phyloP scores from a whole-genome alignment of 2,329 filamentous ascomycete species.

The Penicillium digitatum region DNA sequence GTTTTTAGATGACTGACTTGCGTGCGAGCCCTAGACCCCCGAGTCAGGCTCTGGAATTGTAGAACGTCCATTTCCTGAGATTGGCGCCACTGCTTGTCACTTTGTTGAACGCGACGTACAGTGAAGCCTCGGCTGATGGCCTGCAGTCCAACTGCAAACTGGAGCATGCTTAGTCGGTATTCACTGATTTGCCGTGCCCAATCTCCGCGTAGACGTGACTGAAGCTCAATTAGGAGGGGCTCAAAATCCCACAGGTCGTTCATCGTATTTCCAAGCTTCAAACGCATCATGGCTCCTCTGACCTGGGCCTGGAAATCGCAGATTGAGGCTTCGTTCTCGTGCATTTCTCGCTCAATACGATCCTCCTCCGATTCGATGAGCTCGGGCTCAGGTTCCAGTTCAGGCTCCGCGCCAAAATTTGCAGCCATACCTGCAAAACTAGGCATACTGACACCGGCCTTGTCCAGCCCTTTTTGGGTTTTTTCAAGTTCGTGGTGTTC shows the following conservation, averaged over 20 bases:
- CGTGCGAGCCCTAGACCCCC: conserved; percentile 49
- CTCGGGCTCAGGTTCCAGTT: conserved; percentile 66
- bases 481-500: conserved; percentile 96
- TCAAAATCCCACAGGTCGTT: conserved; percentile 85
- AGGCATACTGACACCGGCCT: conserved; percentile 90
- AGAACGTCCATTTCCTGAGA: conserved; percentile 68
- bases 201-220: conserved; percentile 81
- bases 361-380: conserved; percentile 85
- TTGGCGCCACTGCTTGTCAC: conserved; percentile 68
- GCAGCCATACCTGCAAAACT: conserved; percentile 97
- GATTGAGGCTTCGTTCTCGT: conserved; percentile 68
- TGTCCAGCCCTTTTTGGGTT: conserved; percentile 94
- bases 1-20: conserved; percentile 43
- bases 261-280: conserved; percentile 78
- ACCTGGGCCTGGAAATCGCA: conserved; percentile 82
- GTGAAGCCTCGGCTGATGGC: conserved; percentile 74
- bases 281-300: conserved; percentile 71
- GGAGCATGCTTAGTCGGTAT: conserved; percentile 78
- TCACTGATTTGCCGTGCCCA: conserved; percentile 77
- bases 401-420: conserved; percentile 82
- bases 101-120: conserved; percentile 59
- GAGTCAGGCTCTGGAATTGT: conserved; percentile 75
- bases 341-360: conserved; percentile 73
- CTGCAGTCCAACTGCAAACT: conserved; percentile 75
- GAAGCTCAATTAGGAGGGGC: conserved; percentile 71